Percentiles rank a stretch among this genome's conserved stretches.
Evolutionary conservation across 1,139 yeast genomes (phyloP).

Genomic region (Saccharomycopsis phalli): DNA sequence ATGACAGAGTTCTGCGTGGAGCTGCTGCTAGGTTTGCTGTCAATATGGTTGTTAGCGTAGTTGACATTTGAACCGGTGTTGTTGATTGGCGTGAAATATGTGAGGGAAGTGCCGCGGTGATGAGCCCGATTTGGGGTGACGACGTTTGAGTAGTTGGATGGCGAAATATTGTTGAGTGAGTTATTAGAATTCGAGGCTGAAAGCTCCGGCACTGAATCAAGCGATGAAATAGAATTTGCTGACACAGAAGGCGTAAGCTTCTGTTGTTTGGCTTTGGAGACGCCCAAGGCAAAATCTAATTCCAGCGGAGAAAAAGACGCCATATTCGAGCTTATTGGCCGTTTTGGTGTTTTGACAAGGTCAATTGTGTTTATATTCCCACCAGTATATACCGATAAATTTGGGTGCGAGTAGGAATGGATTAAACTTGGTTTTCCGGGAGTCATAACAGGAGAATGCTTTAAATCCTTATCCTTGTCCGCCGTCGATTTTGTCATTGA

Average conservation of each 20-base stretch:
- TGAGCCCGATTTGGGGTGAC: slow-evolving; percentile 10
- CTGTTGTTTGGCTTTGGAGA: slow-evolving; percentile 6
- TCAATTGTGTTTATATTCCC: not conserved
- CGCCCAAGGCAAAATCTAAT: slow-evolving; percentile 5
- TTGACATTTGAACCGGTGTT: not conserved
- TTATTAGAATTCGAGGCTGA: slow-evolving; percentile 6
- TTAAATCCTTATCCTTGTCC: too few relatives aligned
- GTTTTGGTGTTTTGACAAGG: slow-evolving; percentile 8
- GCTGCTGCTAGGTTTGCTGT: not conserved
- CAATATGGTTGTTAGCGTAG: not conserved
- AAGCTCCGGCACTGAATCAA: slow-evolving; percentile 19
- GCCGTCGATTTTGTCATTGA: too few relatives aligned
- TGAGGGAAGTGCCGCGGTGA: slow-evolving; percentile 9
- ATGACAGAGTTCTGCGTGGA: not conserved
- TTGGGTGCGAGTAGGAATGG: slow-evolving; percentile 12
- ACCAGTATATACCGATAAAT: slow-evolving; percentile 1
- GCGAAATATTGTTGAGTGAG: slow-evolving; percentile 3
- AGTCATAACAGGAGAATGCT: too few relatives aligned
- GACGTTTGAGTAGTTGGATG: slow-evolving; percentile 1
- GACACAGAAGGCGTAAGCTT: slow-evolving; percentile 11
- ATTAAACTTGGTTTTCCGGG: not conserved
- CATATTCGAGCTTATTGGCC: slow-evolving; percentile 3
- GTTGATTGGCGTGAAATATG: slow-evolving; percentile 15
- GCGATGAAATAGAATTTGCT: slow-evolving; percentile 15
- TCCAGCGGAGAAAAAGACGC: slow-evolving; percentile 12